These are phyloP conservation scores for Exophiala spinifera DNA, from an alignment of 2,329 filamentous ascomycete genomes.

Conservation along the genomic window DNA sequence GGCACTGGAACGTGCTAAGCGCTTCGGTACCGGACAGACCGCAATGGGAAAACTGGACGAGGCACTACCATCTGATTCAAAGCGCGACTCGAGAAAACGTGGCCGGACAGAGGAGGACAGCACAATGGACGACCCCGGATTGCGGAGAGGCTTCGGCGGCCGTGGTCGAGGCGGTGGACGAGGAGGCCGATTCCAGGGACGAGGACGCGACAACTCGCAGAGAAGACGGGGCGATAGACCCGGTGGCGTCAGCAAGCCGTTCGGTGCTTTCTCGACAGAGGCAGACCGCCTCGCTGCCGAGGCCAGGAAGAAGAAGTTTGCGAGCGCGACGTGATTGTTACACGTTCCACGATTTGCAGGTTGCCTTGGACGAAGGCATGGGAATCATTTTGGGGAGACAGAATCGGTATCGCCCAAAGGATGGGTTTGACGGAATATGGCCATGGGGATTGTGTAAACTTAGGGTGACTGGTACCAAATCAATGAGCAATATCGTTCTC, in stretches of 20 bases:
- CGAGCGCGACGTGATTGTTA: slow-evolving; percentile 16
- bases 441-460: not conserved
- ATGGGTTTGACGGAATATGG: not conserved
- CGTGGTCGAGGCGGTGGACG: slow-evolving; percentile 27
- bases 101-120: slow-evolving; percentile 36
- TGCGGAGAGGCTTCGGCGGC: slow-evolving; percentile 40
- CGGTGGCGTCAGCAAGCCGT: slow-evolving; percentile 28
- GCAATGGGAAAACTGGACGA: slow-evolving; percentile 45
- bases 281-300: slow-evolving; percentile 45
- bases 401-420: not conserved
- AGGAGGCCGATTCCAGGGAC: slow-evolving; percentile 24
- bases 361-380: not conserved
- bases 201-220: slow-evolving; percentile 24
- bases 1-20: slow-evolving; percentile 46
- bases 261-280: slow-evolving; percentile 34
- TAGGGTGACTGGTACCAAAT: not conserved
- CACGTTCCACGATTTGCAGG: not conserved
- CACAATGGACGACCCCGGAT: slow-evolving; percentile 36
- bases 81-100: slow-evolving; percentile 38
- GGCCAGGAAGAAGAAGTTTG: slow-evolving; percentile 49
- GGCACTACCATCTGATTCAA: slow-evolving; percentile 42
- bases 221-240: slow-evolving; percentile 29
- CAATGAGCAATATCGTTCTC: not conserved
- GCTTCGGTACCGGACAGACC: slow-evolving; percentile 37
- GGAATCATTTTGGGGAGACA: not conserved